These are phyloP conservation scores for Aspergillus aculeatinus DNA, from an alignment of 2,329 filamentous ascomycete species.

Conservation along the genomic window DNA sequence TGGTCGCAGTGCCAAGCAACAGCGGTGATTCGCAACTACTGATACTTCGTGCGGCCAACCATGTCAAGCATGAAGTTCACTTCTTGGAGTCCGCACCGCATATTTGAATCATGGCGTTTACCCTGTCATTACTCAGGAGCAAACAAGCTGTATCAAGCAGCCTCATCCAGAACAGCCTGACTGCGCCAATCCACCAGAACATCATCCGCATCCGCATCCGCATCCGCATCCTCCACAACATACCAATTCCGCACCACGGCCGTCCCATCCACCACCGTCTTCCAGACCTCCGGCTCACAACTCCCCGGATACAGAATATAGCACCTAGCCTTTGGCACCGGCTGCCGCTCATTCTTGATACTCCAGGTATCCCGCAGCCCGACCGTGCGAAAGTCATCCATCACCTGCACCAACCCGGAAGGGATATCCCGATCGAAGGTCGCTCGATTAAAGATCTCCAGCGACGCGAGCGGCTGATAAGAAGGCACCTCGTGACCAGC, in stretches of 20 bases:
- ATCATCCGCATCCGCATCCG: neutral
- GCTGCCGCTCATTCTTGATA: neutral
- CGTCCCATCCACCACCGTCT: neutral
- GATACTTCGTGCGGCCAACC: too few species aligned
- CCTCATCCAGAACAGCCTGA: neutral
- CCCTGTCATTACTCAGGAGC: too few species aligned
- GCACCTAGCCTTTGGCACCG: neutral
- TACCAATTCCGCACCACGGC: slow-evolving; percentile 1
- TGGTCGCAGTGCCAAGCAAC: too few species aligned
- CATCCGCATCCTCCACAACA: neutral
- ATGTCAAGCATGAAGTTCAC: too few species aligned
- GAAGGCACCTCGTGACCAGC: slow-evolving; percentile 54
- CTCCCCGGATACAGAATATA: neutral
- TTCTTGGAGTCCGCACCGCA: too few species aligned
- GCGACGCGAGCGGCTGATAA: slow-evolving; percentile 41
- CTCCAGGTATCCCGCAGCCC: neutral
- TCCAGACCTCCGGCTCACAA: neutral
- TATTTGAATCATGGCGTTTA: too few species aligned
- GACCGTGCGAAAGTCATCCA: neutral
- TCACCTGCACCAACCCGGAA: neutral
- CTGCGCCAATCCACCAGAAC: neutral
- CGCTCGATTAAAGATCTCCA: slow-evolving; percentile 6
- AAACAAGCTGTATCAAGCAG: neutral
- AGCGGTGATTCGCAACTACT: too few species aligned
- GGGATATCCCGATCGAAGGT: slow-evolving; percentile 1